phyloP scores from a whole-genome alignment of 2,329 filamentous ascomycete species.

The Penicillium frequentans region DNA sequence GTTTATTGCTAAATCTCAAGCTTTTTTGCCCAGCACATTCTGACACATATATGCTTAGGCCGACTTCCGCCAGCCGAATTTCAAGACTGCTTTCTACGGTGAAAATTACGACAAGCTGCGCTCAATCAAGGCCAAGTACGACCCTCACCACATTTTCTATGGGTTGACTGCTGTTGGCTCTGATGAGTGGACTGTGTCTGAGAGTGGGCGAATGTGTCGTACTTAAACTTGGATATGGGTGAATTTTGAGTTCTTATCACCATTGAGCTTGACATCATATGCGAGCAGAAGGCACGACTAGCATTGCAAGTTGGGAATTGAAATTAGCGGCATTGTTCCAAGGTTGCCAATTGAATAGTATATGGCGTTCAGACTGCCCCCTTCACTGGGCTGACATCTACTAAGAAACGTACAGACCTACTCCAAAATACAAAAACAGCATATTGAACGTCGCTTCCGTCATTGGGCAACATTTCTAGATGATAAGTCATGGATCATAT shows the following conservation, averaged over 20 bases:
- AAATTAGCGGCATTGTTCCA: no score
- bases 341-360: no score
- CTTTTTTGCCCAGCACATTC: background rate
- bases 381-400: no score
- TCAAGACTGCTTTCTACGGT: conserved; percentile 39
- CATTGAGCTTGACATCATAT: background rate
- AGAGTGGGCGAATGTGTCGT: conserved; percentile 7
- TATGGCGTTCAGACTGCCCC: no score
- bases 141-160: conserved; percentile 37
- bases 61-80: conserved; percentile 37
- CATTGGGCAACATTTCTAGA: no score
- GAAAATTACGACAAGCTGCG: conserved; percentile 35
- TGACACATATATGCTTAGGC: conserved; percentile 2
- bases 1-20: background rate
- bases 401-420: no score
- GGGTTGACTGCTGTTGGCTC: conserved; percentile 16
- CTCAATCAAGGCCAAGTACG: conserved; percentile 40
- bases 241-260: background rate
- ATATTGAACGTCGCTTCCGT: no score
- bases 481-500: background rate
- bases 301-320: background rate
- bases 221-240: background rate
- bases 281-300: background rate
- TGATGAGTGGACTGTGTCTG: conserved; percentile 9
- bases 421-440: no score